A percentile compares a stretch with the other conserved stretches of the same genome.
Evolutionary conservation across 1,139 yeast genomes (phyloP).

Genomic region (Debaryomyces udenii): DNA sequence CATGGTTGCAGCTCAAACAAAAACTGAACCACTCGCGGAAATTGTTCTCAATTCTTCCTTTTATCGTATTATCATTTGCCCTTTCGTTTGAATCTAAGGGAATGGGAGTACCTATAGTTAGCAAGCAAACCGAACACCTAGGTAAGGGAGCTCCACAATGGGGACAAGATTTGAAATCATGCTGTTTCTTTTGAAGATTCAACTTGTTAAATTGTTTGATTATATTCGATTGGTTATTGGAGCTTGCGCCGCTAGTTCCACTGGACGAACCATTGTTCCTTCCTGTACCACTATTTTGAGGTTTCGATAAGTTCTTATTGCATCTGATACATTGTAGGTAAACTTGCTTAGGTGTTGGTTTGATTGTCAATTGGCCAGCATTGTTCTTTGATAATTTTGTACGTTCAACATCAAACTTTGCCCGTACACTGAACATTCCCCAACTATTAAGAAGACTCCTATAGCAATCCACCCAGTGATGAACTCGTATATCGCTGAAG

Average conservation of each 20-base stretch:
- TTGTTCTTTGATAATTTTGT: conserved; percentile 62
- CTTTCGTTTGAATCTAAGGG: conserved; percentile 38
- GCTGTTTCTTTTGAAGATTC: conserved; percentile 22
- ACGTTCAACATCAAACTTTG: conserved; percentile 81
- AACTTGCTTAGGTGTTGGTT: conserved; percentile 71
- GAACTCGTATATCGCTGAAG: conserved; percentile 69
- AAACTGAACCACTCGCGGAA: conserved; percentile 83
- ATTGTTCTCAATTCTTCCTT: conserved; percentile 34
- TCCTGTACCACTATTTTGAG: conserved; percentile 17
- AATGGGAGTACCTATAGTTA: conserved; percentile 76
- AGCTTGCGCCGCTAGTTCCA: conserved; percentile 8
- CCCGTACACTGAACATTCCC: conserved; percentile 76
- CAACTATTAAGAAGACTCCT: conserved; percentile 79
- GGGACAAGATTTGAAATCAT: conserved; percentile 59
- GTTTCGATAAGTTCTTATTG: conserved; percentile 64
- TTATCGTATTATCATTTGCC: conserved; percentile 18
- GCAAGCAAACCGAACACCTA: conserved; percentile 83
- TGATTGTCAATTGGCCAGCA: conserved; percentile 50
- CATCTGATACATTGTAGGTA: conserved; percentile 81
- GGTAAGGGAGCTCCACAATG: conserved; percentile 91
- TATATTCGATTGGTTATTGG: conserved; percentile 30
- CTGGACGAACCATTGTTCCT: conserved; percentile 10
- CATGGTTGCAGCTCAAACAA: conserved; percentile 89
- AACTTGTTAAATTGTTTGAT: conserved; percentile 45
- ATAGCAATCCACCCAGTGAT: conserved; percentile 78